Base-by-base conservation (phyloP, 305 asterid genomes). In the Coffea humblotiana region DNA sequence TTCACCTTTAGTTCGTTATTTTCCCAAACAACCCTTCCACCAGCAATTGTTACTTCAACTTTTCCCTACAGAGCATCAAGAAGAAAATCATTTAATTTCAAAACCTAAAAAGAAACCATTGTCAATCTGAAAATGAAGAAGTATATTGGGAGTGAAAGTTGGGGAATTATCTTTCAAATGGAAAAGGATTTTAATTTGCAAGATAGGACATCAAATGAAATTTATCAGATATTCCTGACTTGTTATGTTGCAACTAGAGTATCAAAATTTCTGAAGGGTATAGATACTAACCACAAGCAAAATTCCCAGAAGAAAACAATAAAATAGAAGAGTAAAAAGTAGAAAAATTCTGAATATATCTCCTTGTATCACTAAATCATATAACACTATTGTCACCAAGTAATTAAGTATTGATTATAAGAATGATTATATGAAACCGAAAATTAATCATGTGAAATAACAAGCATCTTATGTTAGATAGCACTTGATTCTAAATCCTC, bases 21-120 rank as follows among this genome's bases (percentile, higher is more conserved):
- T 87, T 90, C 89, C 99, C 99, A 96, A 52, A 96, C 98, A 40
- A 96, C 74, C 82, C 89, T 90, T 78, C 99, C 99, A 78, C 98
- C 94, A 32, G 98, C 92, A 77, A 96, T 91, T 8, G 99, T 94
- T 70, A 92, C 92, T 86, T 94, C 99, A 43, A 96, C 94, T 85
- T 93, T 94, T 71, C 98, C 98, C 98, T 93, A 85, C 14, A 58
- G 71, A 82, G 77, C 70, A 83, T 51, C 43, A 45, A 56, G 35
- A 9, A 47, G 47, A 7, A 19, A 68, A 52, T 7, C 27, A 76
- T 79, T 51, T 49, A 23, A 78, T 71, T 48, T 70, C 23, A 66
- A 27, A n/a, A 18, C n/a, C 29, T n/a, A 18, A 12, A 74, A 35
- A 79, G 77, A 29, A 29, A 47, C 78, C 23, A 27, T 32, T 64